A percentile compares a stretch with the other conserved stretches of the same genome.
These are phyloP conservation scores for Pichia eremophila DNA, from an alignment of 805 yeast genomes.

Conservation along the genomic window DNA sequence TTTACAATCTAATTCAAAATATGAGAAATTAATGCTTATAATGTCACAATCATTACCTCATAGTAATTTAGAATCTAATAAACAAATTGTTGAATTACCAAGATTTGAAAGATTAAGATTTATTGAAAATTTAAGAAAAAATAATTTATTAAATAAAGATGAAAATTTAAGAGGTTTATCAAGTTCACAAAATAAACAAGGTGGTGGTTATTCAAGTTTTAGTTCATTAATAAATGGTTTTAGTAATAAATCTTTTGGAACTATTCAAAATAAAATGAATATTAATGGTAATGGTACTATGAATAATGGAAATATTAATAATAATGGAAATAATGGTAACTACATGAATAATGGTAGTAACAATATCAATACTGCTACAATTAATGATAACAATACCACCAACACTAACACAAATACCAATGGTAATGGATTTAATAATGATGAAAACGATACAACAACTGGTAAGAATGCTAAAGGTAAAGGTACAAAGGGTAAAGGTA, in stretches of 20 bases:
- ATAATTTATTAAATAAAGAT: slow-evolving; percentile 6
- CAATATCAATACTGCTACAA: no score
- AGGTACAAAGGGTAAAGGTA: slow-evolving; percentile 1
- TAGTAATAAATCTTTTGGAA: not conserved
- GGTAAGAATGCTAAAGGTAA: not conserved
- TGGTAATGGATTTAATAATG: not conserved
- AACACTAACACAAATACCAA: not conserved
- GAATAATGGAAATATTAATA: not conserved
- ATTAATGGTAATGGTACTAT: not conserved
- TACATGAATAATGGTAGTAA: not conserved
- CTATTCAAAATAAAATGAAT: not conserved
- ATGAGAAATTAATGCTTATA: slow-evolving; percentile 81
- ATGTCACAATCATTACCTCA: slow-evolving; percentile 40
- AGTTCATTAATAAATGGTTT: slow-evolving; percentile 1
- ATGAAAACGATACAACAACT: not conserved
- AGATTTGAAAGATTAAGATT: slow-evolving; percentile 73
- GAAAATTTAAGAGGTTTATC: slow-evolving; percentile 4
- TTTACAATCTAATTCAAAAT: slow-evolving; percentile 72
- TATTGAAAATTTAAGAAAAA: slow-evolving; percentile 67
- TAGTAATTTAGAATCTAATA: slow-evolving; percentile 24
- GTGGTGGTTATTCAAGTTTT: not conserved
- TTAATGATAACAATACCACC: not conserved
- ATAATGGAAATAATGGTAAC: not conserved
- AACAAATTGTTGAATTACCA: slow-evolving; percentile 25
- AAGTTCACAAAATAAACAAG: slow-evolving; percentile 2